Evolutionary conservation across 2,329 filamentous ascomycete genomes (phyloP).

Genomic region (Chlorencoelia australis): DNA sequence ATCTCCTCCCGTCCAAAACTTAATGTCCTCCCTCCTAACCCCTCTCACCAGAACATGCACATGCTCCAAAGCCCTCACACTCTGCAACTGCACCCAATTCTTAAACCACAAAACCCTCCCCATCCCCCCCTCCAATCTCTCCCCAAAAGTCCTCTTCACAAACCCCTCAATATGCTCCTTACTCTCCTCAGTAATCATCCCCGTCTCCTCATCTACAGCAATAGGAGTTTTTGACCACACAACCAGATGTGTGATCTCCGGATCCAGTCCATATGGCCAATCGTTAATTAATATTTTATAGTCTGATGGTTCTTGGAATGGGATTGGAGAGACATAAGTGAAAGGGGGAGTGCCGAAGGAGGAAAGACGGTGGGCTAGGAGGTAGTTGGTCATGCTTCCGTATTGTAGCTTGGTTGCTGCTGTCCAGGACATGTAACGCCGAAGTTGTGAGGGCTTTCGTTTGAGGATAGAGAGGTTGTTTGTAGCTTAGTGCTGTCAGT

Average conservation of each 20-base stretch:
- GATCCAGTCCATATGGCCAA: conserved; percentile 77
- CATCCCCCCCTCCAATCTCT: conserved; percentile 39
- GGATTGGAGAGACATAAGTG: conserved; percentile 28
- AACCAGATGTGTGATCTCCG: conserved; percentile 67
- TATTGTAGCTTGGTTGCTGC: conserved; percentile 58
- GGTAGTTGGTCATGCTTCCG: conserved; percentile 71
- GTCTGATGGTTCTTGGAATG: conserved; percentile 45
- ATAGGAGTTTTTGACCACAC: conserved; percentile 85
- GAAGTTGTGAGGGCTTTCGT: conserved; percentile 69
- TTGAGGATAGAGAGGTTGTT: conserved; percentile 66
- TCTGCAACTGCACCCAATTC: conserved; percentile 86
- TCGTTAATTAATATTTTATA: conserved; percentile 74
- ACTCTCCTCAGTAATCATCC: conserved; percentile 62
- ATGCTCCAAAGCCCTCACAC: conserved; percentile 78
- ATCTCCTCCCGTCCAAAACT: conserved; percentile 42
- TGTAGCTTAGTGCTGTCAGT: conserved; percentile 32
- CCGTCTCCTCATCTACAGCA: conserved; percentile 57
- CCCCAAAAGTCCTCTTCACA: conserved; percentile 58
- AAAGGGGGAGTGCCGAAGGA: conserved; percentile 55
- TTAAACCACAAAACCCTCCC: conserved; percentile 73
- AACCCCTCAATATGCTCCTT: conserved; percentile 56
- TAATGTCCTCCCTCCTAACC: conserved; percentile 40
- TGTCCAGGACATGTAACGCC: conserved; percentile 71
- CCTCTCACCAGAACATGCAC: conserved; percentile 66
- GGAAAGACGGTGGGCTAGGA: conserved; percentile 62